Percentiles rank a stretch among this genome's conserved stretches.
Conservation (phyloP, 306 rosid genomes). For the Quercus engelmannii region DNA sequence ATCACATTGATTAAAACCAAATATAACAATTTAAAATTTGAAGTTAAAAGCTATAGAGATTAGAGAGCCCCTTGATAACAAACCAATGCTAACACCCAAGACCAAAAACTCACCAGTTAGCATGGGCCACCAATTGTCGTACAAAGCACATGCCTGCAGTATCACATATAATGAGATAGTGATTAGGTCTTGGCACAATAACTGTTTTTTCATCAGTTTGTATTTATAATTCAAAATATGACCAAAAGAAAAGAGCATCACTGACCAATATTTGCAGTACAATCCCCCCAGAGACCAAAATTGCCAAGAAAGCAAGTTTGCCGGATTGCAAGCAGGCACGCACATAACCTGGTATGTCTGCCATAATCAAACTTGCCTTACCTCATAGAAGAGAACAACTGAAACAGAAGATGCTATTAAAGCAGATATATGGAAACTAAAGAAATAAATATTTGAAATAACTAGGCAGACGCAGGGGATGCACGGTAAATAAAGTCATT, state of each 20-base stretch:
- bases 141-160: constrained; percentile 91
- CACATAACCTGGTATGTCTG: constrained; percentile 72
- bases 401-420: constrained; percentile 24
- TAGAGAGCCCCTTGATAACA: neutral
- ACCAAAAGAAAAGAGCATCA: constrained; percentile 18
- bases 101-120: constrained; percentile 53
- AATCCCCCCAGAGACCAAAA: constrained; percentile 82
- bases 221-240: neutral
- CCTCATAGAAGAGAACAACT: constrained; percentile 39
- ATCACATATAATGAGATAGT: constrained; percentile 20
- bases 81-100: neutral
- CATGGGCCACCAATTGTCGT: constrained; percentile 99
- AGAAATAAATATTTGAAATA: neutral
- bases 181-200: neutral
- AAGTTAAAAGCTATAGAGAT: neutral
- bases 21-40: too few relatives aligned
- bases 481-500: neutral
- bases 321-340: constrained; percentile 68
- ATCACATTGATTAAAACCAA: too few relatives aligned
- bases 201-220: constrained; percentile 2
- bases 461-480: neutral
- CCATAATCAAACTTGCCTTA: constrained; percentile 65
- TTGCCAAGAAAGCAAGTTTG: constrained; percentile 71
- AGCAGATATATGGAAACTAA: neutral
- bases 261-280: constrained; percentile 87